phyloP scores from a whole-genome alignment of 371 early-diverging fungal species.

The Apophysomyces elegans region DNA sequence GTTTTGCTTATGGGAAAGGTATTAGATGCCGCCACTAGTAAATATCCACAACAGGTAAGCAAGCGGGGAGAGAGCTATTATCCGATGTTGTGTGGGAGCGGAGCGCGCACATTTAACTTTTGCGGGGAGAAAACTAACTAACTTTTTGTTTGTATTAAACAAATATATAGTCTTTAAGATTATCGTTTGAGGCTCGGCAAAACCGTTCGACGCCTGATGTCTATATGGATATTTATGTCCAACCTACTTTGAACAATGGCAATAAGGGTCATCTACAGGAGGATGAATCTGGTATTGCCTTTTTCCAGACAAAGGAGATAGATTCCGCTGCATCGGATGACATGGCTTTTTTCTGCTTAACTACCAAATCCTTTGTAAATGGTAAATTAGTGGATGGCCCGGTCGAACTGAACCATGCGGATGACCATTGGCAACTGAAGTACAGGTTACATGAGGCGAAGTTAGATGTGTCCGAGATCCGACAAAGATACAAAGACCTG shows the following conservation, averaged over 20 bases:
- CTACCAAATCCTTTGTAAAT: not conserved
- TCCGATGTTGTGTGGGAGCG: too few relatives aligned
- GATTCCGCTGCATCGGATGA: not conserved
- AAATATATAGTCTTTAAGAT: constrained; percentile 29
- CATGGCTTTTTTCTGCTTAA: not conserved
- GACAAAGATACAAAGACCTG: not conserved
- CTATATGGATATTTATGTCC: constrained; percentile 48
- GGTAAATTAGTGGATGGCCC: not conserved
- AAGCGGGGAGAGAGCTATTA: too few relatives aligned
- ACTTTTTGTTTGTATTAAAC: not conserved
- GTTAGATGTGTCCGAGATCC: not conserved
- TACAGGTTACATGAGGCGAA: not conserved
- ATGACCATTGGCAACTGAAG: constrained; percentile 1
- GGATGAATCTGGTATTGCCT: too few relatives aligned
- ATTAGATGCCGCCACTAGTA: constrained; percentile 64
- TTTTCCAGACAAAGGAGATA: not conserved
- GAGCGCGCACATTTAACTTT: too few relatives aligned
- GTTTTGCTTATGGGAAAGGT: constrained; percentile 66
- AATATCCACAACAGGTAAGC: constrained; percentile 62
- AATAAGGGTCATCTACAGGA: not conserved
- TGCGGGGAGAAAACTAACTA: too few relatives aligned
- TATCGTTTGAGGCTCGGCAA: constrained; percentile 46
- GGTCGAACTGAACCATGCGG: not conserved
- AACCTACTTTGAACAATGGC: constrained; percentile 28
- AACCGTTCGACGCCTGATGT: constrained; percentile 16